phyloP scores from a whole-genome alignment of 2,329 filamentous ascomycete species.

The Teratosphaeria gauchensis region DNA sequence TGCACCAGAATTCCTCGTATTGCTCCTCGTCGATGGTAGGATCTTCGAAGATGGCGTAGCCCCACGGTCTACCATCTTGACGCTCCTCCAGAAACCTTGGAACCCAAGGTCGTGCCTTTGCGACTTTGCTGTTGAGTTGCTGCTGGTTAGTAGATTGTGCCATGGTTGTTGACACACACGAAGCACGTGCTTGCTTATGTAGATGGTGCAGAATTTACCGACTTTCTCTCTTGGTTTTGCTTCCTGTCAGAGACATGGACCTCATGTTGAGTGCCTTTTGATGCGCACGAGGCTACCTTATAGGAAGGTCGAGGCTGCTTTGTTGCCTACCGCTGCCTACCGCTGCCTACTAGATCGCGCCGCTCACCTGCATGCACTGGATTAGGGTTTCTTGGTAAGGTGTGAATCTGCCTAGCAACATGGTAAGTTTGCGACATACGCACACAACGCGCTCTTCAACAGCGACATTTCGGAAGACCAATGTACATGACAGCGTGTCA shows the following conservation, averaged over 20 bases:
- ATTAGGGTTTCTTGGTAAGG: background rate
- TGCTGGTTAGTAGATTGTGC: background rate
- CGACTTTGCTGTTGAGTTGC: background rate
- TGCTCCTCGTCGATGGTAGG: conserved; percentile 1
- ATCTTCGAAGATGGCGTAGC: conserved; percentile 5
- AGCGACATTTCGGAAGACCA: background rate
- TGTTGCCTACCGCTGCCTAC: too few relatives aligned
- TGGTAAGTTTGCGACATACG: background rate
- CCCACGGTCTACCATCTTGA: conserved; percentile 17
- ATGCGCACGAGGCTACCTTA: too few relatives aligned
- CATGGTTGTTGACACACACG: background rate
- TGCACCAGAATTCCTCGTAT: conserved; percentile 2
- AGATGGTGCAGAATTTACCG: too few relatives aligned
- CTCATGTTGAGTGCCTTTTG: too few relatives aligned
- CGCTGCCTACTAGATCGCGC: too few relatives aligned
- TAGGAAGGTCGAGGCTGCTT: too few relatives aligned
- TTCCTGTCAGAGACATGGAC: too few relatives aligned
- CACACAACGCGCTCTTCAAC: background rate
- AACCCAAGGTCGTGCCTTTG: background rate
- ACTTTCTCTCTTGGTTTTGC: too few relatives aligned
- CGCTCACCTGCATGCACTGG: background rate
- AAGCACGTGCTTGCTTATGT: background rate
- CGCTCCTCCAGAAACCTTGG: background rate
- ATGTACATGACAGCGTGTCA: background rate
- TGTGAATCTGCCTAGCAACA: background rate